Percentiles rank a stretch among this genome's conserved stretches.
Conservation (phyloP, 495 filamentous ascomycete species). For the Lasiosphaeria miniovina region DNA sequence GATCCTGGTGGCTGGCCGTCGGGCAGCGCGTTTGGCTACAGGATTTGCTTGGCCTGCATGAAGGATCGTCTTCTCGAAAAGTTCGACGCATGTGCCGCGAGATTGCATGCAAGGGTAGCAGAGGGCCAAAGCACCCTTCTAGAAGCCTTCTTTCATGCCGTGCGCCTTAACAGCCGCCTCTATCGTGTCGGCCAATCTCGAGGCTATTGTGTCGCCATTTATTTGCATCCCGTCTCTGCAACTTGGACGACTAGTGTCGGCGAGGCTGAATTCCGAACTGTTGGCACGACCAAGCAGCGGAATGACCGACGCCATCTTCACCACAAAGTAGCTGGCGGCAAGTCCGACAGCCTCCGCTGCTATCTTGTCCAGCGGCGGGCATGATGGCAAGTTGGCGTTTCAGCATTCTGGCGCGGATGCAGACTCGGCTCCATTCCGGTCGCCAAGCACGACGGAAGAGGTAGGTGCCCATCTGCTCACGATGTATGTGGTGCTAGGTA, state of each 20-base stretch:
- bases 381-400: not conserved
- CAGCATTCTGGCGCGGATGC: not conserved
- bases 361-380: not conserved
- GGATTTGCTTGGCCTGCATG: slow-evolving; percentile 3
- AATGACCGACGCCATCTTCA: slow-evolving; percentile 3
- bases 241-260: not conserved
- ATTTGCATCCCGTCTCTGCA: not conserved
- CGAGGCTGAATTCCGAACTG: not conserved
- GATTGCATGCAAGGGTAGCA: slow-evolving; percentile 4
- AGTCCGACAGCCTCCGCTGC: not conserved
- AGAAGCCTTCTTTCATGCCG: slow-evolving; percentile 7
- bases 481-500: too few species aligned
- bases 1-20: not conserved
- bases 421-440: too few species aligned
- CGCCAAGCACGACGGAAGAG: too few species aligned
- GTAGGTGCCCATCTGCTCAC: too few species aligned
- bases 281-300: not conserved
- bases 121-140: slow-evolving; percentile 5
- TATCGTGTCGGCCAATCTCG: not conserved
- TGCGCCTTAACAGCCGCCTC: not conserved
- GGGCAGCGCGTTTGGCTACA: not conserved
- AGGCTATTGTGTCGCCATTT: not conserved
- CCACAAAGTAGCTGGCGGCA: not conserved
- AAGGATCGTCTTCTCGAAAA: slow-evolving; percentile 3
- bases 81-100: slow-evolving; percentile 2